phyloP scores from a whole-genome alignment of 805 yeast species.

The Saccharomycodes ludwigii region DNA sequence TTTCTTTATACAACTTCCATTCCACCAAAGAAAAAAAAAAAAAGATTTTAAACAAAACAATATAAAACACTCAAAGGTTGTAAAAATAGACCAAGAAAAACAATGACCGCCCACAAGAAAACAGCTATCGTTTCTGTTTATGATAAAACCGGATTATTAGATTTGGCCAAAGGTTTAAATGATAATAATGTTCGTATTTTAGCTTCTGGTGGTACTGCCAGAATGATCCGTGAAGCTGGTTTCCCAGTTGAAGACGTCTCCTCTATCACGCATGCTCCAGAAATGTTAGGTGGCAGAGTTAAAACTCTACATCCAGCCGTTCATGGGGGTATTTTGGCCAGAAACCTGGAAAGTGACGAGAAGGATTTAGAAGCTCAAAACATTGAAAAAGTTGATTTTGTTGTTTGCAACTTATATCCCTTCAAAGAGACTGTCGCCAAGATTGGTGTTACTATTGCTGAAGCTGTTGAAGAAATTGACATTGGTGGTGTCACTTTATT shows the following conservation, averaged over 20 bases:
- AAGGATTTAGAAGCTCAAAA: conserved; percentile 78
- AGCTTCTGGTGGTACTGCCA: conserved; percentile 97
- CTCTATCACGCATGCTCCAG: conserved; percentile 94
- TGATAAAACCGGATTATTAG: conserved; percentile 93
- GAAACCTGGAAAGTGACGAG: conserved; percentile 85
- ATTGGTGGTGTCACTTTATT: conserved; percentile 96
- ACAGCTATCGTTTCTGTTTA: conserved; percentile 95
- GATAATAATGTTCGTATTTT: conserved; percentile 81
- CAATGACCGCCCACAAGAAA: conserved; percentile 34
- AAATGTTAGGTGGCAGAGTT: conserved; percentile 97
- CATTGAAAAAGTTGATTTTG: conserved; percentile 91
- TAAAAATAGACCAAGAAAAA: not conserved
- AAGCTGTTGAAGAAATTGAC: conserved; percentile 97
- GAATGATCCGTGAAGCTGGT: conserved; percentile 89
- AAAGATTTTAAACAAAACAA: not conserved
- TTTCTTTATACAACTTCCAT: not conserved
- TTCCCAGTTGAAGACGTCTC: conserved; percentile 96
- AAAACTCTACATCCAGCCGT: conserved; percentile 98
- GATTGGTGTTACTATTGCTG: conserved; percentile 88
- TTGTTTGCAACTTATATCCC: conserved; percentile 95
- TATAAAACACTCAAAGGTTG: not conserved
- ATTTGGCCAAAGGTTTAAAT: conserved; percentile 88
- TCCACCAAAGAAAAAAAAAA: not conserved
- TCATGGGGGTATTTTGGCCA: conserved; percentile 94
- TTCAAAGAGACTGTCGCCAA: conserved; percentile 95